A percentile compares a stretch with the other conserved stretches of the same genome.
These are phyloP conservation scores for Malassezia sympodialis DNA, from an alignment of 1,284 basidiomycete species.

Conservation along the genomic window DNA sequence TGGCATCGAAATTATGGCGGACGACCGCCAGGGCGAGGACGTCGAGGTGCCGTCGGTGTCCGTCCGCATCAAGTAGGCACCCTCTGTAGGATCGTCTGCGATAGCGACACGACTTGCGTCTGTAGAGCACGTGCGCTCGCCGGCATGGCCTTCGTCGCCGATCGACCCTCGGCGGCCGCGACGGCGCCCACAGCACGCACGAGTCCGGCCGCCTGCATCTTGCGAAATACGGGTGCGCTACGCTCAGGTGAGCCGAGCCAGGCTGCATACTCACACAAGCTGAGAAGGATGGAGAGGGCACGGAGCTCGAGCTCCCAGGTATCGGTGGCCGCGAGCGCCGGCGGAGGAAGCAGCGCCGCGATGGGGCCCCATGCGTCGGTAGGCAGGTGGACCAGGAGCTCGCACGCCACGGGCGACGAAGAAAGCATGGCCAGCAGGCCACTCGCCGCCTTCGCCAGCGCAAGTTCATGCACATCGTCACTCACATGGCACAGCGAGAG, in stretches of 20 bases:
- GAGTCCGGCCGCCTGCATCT: not conserved
- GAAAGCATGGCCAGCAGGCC: slow-evolving; percentile 13
- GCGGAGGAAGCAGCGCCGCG: not conserved
- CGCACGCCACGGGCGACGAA: slow-evolving; percentile 3
- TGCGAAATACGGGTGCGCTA: not conserved
- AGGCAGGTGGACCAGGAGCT: not conserved
- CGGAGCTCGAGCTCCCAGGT: slow-evolving; percentile 11
- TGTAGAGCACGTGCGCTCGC: not conserved
- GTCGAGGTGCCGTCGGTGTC: slow-evolving; percentile 49
- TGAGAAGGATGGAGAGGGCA: not conserved
- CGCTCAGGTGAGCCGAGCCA: not conserved
- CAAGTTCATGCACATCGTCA: not conserved
- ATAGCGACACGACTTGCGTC: not conserved
- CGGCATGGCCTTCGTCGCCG: not conserved
- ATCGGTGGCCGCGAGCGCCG: not conserved
- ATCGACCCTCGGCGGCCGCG: not conserved
- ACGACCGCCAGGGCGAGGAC: slow-evolving; percentile 72
- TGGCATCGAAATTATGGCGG: slow-evolving; percentile 86
- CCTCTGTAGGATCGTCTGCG: not conserved
- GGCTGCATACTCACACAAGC: not conserved
- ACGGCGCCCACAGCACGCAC: not conserved
- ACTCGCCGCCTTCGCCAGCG: slow-evolving; percentile 1
- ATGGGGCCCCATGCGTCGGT: not conserved
- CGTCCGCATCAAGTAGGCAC: slow-evolving; percentile 18
- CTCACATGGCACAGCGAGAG: slow-evolving; percentile 2